phyloP scores from a whole-genome alignment of 768 basidiomycete species.

The Suillus americanus region DNA sequence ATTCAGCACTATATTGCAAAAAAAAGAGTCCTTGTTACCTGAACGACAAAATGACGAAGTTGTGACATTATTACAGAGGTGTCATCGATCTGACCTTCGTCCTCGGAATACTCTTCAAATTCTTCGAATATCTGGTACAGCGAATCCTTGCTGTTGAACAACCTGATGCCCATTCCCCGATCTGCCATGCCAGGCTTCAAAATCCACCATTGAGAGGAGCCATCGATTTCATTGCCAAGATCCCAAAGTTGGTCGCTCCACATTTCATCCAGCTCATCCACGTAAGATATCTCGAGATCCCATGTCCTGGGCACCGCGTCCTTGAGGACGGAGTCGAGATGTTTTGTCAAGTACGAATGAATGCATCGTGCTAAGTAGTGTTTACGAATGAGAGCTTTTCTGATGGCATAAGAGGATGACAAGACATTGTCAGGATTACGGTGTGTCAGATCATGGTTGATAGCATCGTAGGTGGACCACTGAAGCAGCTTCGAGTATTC shows the following conservation, averaged over 20 bases:
- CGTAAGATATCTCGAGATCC: conserved; percentile 83
- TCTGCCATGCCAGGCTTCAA: conserved; percentile 98
- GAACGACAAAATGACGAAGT: conserved; percentile 92
- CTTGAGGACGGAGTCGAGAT: conserved; percentile 55
- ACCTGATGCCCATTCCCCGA: conserved; percentile 89
- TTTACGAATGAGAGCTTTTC: conserved; percentile 93
- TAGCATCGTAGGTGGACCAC: conserved; percentile 87
- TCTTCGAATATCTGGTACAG: conserved; percentile 75
- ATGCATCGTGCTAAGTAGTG: conserved; percentile 83
- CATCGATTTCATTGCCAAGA: conserved; percentile 60
- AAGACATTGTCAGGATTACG: conserved; percentile 49
- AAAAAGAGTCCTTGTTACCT: conserved; percentile 48
- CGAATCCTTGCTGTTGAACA: conserved; percentile 78
- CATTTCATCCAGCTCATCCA: conserved; percentile 93
- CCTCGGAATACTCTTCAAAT: conserved; percentile 66
- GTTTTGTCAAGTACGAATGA: conserved; percentile 70
- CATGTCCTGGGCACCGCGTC: conserved; percentile 70
- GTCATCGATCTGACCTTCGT: conserved; percentile 41
- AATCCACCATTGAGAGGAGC: conserved; percentile 74
- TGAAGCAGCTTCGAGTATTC: conserved; percentile 46
- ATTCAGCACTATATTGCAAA: conserved; percentile 6
- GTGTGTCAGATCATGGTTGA: conserved; percentile 75
- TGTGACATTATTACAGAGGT: conserved; percentile 80
- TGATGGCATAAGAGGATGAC: conserved; percentile 83
- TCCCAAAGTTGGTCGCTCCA: conserved; percentile 94